These are phyloP conservation scores for Saururus chinensis DNA, from an alignment of 164 flowering plant species.

Conservation along the genomic window DNA sequence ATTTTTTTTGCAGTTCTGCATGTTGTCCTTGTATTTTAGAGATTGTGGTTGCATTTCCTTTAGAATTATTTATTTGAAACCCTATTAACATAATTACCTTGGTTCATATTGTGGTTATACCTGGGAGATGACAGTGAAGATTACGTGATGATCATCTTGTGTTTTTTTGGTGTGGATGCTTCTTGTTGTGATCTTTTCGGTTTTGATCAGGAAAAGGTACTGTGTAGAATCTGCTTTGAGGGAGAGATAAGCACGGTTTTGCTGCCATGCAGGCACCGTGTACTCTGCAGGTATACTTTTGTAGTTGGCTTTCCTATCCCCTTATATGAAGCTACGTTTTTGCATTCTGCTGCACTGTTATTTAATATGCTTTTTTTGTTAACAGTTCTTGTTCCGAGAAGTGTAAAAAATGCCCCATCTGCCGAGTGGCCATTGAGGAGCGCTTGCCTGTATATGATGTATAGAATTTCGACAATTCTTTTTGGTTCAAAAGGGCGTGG, in stretches of 20 bases:
- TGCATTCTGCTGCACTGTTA: not conserved
- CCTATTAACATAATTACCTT: not conserved
- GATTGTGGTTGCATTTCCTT: not conserved
- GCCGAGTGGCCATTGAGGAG: slow-evolving; percentile 67
- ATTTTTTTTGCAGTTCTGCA: too few species aligned
- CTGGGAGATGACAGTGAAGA: too few species aligned
- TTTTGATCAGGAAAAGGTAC: slow-evolving; percentile 66
- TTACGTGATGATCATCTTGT: too few species aligned
- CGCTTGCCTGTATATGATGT: slow-evolving; percentile 85
- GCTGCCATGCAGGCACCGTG: slow-evolving; percentile 87
- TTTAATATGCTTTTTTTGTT: not conserved
- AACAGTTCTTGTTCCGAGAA: slow-evolving; percentile 69
- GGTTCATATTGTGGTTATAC: too few species aligned
- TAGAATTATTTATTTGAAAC: not conserved
- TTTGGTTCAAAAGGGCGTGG: not conserved
- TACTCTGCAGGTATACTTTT: slow-evolving; percentile 69
- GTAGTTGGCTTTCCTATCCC: not conserved
- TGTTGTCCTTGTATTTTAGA: not conserved
- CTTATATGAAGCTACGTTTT: too few species aligned
- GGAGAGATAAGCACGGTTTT: slow-evolving; percentile 65
- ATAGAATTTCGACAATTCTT: slow-evolving; percentile 15
- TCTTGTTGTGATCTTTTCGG: not conserved
- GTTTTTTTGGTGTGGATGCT: too few species aligned
- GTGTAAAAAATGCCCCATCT: slow-evolving; percentile 83
- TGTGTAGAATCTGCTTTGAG: slow-evolving; percentile 82